Evolutionary conservation across 768 basidiomycete genomes (phyloP), one percentile per base, ranked within the genome.

Genomic region (Amanita exitialis): DNA sequence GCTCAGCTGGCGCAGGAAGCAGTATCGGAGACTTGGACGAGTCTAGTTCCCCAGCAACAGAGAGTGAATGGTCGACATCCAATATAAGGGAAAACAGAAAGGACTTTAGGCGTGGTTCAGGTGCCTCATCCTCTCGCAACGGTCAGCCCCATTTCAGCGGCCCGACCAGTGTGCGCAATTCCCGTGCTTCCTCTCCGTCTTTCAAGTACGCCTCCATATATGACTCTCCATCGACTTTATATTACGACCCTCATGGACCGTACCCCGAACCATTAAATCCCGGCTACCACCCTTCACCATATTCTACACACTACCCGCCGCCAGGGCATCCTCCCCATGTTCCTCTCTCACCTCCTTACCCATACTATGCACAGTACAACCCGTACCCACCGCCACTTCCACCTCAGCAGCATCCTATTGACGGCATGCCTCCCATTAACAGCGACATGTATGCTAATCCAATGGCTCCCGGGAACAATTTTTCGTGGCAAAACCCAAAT

Each of bases 151-250:
- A 65, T 28, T 80, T 76, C 62, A 77, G 72, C 59, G 76, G 77
- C 3, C 76, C 79, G 15, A 72, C 69, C 35, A 83, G 82, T 60
- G 82, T 85, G 15, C 82, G 83, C 45, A 80, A 77, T 56, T 88
- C 86, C 21, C 71, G 86, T 57, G 82, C 87, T 2, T 72, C 85
- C 12, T 89, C 87, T 7, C 85, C 88, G 2, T 79, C 85, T 25
- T 85, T 89, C 67, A 80, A 76, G 51, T 91, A 81, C 63, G 75
- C 87, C 15, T 76, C 79, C 1, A 65, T 89, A 35, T 88, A 90
- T 57, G 89, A 90, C 54, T 79, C 70, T 25, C 65, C 65, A 16
- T 51, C 58, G 42, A 64, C 61, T 55, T 69, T 70, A 49, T 63
- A 68, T 53, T 80, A 79, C 57, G 78, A 78, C 54, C 67, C 72